phyloP scores from a whole-genome alignment of 2,329 filamentous ascomycete species.

The Nannizziopsis arthrosporioides region DNA sequence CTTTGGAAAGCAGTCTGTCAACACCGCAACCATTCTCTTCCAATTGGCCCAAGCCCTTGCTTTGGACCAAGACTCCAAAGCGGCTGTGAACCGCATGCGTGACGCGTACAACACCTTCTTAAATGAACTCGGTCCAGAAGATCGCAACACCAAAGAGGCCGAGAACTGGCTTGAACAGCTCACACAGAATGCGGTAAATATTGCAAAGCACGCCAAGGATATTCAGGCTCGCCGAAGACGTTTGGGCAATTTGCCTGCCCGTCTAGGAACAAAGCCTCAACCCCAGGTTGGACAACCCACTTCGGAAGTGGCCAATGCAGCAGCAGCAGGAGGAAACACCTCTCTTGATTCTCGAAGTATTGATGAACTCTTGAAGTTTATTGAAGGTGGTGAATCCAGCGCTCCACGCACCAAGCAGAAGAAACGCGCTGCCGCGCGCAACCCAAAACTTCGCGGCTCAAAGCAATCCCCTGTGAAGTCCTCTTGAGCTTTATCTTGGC shows the following conservation, averaged over 20 bases:
- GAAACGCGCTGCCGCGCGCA: slow-evolving; percentile 33
- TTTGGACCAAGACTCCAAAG: slow-evolving; percentile 89
- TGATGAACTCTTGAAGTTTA: slow-evolving; percentile 86
- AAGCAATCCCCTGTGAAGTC: slow-evolving; percentile 29
- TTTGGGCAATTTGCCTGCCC: slow-evolving; percentile 56
- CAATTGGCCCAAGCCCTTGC: slow-evolving; percentile 92
- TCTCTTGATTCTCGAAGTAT: slow-evolving; percentile 68
- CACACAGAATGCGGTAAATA: slow-evolving; percentile 85
- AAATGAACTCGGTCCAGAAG: slow-evolving; percentile 68
- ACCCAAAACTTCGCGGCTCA: slow-evolving; percentile 35
- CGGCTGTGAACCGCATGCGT: slow-evolving; percentile 82
- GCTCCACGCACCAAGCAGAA: slow-evolving; percentile 34
- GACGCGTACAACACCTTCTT: slow-evolving; percentile 96
- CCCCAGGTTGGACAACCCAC: slow-evolving; percentile 51
- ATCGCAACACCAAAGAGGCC: slow-evolving; percentile 96
- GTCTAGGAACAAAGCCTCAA: slow-evolving; percentile 49
- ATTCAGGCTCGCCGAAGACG: slow-evolving; percentile 62
- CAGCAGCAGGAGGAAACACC: slow-evolving; percentile 27
- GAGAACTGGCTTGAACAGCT: slow-evolving; percentile 94
- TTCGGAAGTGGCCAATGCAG: slow-evolving; percentile 33
- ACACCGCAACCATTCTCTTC: slow-evolving; percentile 89
- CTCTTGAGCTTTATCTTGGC: slow-evolving; percentile 13
- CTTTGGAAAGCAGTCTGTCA: slow-evolving; percentile 80
- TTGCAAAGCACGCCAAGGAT: slow-evolving; percentile 88
- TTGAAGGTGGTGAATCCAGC: slow-evolving; percentile 55